Conservation (phyloP, 495 filamentous ascomycete species). For the Viridothelium virens region DNA sequence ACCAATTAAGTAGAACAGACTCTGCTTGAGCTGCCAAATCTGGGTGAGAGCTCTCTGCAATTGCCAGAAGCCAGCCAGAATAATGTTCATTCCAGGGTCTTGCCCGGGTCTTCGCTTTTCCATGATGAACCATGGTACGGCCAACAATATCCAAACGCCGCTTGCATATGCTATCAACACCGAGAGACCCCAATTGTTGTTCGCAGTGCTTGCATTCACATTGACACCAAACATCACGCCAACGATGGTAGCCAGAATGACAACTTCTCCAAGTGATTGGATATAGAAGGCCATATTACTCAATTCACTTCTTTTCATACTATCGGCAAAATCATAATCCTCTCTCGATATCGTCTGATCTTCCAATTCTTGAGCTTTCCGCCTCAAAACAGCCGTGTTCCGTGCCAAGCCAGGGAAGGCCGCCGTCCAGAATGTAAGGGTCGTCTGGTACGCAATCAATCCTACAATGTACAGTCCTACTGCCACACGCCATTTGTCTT, state of each 20-base stretch:
- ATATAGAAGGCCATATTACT: slow-evolving; percentile 57
- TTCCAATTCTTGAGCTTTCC: slow-evolving; percentile 45
- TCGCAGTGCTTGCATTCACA: slow-evolving; percentile 48
- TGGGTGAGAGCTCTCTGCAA: slow-evolving; percentile 49
- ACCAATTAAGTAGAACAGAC: slow-evolving; percentile 55
- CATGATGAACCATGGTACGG: slow-evolving; percentile 56
- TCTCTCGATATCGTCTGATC: slow-evolving; percentile 47
- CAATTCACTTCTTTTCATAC: slow-evolving; percentile 52
- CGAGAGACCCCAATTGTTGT: slow-evolving; percentile 59
- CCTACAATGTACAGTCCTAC: slow-evolving; percentile 56
- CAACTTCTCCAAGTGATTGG: slow-evolving; percentile 51
- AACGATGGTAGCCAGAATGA: slow-evolving; percentile 55
- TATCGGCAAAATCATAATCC: slow-evolving; percentile 55
- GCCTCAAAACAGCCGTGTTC: slow-evolving; percentile 48
- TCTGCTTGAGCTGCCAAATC: slow-evolving; percentile 58
- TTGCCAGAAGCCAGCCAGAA: slow-evolving; percentile 53
- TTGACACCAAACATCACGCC: slow-evolving; percentile 55
- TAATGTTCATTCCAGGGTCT: slow-evolving; percentile 35
- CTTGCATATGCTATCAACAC: slow-evolving; percentile 58
- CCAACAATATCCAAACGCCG: slow-evolving; percentile 53
- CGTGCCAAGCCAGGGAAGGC: slow-evolving; percentile 56
- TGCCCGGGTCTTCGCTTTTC: slow-evolving; percentile 57
- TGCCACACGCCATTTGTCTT: slow-evolving; percentile 49
- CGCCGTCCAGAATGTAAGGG: slow-evolving; percentile 60
- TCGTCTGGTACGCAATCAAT: slow-evolving; percentile 58